Evolutionary conservation across 768 basidiomycete species (phyloP).

Genomic region (Cyclocybe aegerita): DNA sequence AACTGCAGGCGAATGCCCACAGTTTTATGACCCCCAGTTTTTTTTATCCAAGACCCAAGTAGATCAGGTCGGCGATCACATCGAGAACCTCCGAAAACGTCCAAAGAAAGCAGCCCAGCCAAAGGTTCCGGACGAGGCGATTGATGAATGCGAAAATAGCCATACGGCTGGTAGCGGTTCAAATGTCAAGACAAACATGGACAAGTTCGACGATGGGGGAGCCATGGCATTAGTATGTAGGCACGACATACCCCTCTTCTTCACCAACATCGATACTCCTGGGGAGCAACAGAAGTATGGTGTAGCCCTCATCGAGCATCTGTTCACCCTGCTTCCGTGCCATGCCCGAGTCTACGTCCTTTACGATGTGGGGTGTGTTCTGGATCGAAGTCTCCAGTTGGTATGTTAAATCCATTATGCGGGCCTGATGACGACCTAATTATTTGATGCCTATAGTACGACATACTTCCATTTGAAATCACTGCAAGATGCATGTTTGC

Average conservation of each 20-base stretch:
- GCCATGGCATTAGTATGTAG: conserved; percentile 38
- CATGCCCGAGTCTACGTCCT: no score
- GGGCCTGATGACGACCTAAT: no score
- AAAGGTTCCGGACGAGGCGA: conserved; percentile 28
- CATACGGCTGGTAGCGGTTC: conserved; percentile 27
- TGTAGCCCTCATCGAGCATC: conserved; percentile 23
- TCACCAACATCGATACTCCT: conserved; percentile 25
- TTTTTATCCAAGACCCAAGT: conserved; percentile 34
- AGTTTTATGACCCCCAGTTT: conserved; percentile 28
- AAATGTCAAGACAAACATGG: conserved; percentile 18
- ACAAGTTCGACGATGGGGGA: conserved; percentile 25
- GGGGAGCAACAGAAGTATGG: conserved; percentile 39
- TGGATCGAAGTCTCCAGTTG: conserved; percentile 25
- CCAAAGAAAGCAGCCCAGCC: neutral
- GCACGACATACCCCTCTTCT: conserved; percentile 33
- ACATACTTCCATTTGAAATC: conserved; percentile 22
- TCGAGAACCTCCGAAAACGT: conserved; percentile 20
- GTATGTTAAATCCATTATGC: no score
- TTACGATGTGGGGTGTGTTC: conserved; percentile 35
- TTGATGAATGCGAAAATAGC: conserved; percentile 33
- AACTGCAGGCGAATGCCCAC: conserved; percentile 27
- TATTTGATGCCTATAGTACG: conserved; percentile 17
- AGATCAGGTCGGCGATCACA: conserved; percentile 26
- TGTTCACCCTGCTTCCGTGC: neutral
- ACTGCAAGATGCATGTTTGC: conserved; percentile 22